phyloP scores from a whole-genome alignment of 2,329 filamentous ascomycete species.

The Elsinoe perseae region DNA sequence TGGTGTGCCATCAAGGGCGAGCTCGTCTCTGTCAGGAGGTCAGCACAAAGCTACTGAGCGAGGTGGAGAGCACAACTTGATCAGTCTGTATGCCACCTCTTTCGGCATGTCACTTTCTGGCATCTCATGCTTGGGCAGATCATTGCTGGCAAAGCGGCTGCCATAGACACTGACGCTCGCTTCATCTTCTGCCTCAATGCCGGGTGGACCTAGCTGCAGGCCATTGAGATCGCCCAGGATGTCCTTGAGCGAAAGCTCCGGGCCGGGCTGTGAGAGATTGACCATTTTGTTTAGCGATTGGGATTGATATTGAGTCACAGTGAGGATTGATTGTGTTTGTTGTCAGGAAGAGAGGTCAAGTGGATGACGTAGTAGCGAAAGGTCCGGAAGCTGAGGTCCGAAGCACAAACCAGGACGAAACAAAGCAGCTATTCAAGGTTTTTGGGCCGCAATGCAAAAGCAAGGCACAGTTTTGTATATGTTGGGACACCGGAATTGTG shows the following conservation, averaged over 20 bases:
- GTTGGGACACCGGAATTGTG: not conserved
- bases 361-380: not conserved
- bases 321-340: not conserved
- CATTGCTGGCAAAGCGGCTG: slow-evolving; percentile 69
- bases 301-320: not conserved
- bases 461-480: not conserved
- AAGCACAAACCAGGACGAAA: slow-evolving; percentile 4
- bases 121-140: slow-evolving; percentile 78
- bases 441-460: not conserved
- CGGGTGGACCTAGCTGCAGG: slow-evolving; percentile 38
- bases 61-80: slow-evolving; percentile 48
- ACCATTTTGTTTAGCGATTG: slow-evolving; percentile 36
- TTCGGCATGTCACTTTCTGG: slow-evolving; percentile 84
- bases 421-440: not conserved
- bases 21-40: slow-evolving; percentile 53
- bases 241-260: slow-evolving; percentile 32
- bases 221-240: slow-evolving; percentile 40
- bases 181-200: slow-evolving; percentile 41
- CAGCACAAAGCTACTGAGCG: slow-evolving; percentile 6
- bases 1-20: slow-evolving; percentile 84
- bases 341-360: not conserved
- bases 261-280: slow-evolving; percentile 34
- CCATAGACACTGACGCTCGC: slow-evolving; percentile 81
- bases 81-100: slow-evolving; percentile 92
- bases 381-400: not conserved